Base-by-base conservation (phyloP, 176 grass and related monocot species). In the Aegilops sharonensis region DNA sequence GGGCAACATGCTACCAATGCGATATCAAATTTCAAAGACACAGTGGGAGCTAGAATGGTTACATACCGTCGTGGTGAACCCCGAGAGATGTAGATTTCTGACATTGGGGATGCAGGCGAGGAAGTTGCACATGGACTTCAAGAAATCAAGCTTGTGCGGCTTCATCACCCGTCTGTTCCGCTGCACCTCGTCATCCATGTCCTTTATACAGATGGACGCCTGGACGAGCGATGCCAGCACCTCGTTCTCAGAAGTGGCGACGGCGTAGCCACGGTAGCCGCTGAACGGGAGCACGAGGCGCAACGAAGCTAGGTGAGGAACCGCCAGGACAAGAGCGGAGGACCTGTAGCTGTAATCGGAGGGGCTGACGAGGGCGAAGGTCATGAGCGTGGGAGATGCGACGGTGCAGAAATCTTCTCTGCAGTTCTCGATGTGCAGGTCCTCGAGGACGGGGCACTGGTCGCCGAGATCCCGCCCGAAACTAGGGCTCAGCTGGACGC, bases 351-450 rank as follows among this genome's bases (percentile, higher is more conserved):
- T n/a, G 68, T n/a, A 5, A 3, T 9, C 1, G 17, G 1, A 11
- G 23, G 8, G 0, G 18, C 0, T 0, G 12, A 79, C 25, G 11
- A 86, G 12, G 11, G 24, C 50, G 6, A 86, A 66, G 31, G 3
- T 60, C 65, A 3, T 86, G 48, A 86, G 84, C 24, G 75, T 45
- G 17, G 11, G 50, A 20, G 54, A 68, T 25, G 65, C 25, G 84
- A 86, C 9, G 45, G 12, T 1, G 12, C 45, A 4, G 45, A 48
- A 48, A 13, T 14, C 12, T 48, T 48, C 12, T 48, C 1, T 14
- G 45, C 45, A 14, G 12, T 14, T 48, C 45, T 48, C 45, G 50
- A 86, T 8, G 17, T 43, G 24, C 50, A 86, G 24, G 24, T 86
- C 65, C 15, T 86, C 76, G 17, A 85, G 73, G n/a, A 68, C 72